A percentile compares a stretch with the other conserved stretches of the same genome.
These are phyloP conservation scores for Microcera coccophila DNA, from an alignment of 2,329 filamentous ascomycete genomes.

Conservation along the genomic window DNA sequence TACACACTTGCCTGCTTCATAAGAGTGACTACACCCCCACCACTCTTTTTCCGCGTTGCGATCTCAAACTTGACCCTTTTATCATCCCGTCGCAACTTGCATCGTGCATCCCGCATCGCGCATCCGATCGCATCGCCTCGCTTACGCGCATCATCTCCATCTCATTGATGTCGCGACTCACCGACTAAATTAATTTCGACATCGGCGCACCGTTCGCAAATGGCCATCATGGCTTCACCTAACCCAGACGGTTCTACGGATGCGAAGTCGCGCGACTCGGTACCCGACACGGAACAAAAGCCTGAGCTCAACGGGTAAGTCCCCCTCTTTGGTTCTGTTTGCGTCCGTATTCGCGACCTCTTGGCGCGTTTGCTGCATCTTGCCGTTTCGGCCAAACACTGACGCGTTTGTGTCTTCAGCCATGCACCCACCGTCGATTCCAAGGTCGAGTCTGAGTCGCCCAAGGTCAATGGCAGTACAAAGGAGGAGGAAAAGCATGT, in stretches of 20 bases:
- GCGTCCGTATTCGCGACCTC: slow-evolving; percentile 13
- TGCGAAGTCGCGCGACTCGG: slow-evolving; percentile 42
- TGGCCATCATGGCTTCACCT: slow-evolving; percentile 53
- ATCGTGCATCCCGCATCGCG: slow-evolving; percentile 5
- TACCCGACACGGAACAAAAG: slow-evolving; percentile 29
- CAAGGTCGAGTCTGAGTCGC: slow-evolving; percentile 19
- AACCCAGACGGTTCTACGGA: slow-evolving; percentile 42
- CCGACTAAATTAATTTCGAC: slow-evolving; percentile 25
- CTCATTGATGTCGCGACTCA: slow-evolving; percentile 37
- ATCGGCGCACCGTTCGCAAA: slow-evolving; percentile 35
- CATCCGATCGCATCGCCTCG: slow-evolving; percentile 9
- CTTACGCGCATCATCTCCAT: slow-evolving; percentile 3
- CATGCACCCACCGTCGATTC: slow-evolving; percentile 25
- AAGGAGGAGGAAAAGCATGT: slow-evolving; percentile 18
- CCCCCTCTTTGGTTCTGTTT: slow-evolving; percentile 13
- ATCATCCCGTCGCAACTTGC: slow-evolving; percentile 10
- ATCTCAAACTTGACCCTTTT: not conserved
- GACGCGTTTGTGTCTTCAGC: slow-evolving; percentile 24
- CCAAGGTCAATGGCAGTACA: slow-evolving; percentile 24
- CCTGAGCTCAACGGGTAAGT: slow-evolving; percentile 39
- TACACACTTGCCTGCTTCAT: not conserved
- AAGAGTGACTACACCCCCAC: not conserved
- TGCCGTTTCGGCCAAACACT: slow-evolving; percentile 14
- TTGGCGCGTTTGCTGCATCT: slow-evolving; percentile 4
- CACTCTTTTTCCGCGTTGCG: not conserved